Conservation (phyloP, 2,329 filamentous ascomycete species). For the Colletotrichum orchidophilum region DNA sequence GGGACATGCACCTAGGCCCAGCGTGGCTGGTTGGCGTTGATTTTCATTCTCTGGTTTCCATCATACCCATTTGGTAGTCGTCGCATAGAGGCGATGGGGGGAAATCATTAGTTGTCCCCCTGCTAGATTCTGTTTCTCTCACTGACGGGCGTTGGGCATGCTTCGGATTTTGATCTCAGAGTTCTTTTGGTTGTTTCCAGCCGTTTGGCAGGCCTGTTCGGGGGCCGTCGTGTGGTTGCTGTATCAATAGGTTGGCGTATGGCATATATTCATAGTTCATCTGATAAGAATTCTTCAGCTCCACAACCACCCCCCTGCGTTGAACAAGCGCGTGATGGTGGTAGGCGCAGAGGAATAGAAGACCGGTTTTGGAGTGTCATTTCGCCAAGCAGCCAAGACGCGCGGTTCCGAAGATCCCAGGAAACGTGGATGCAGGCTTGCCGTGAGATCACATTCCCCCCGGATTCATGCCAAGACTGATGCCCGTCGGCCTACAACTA, state of each 20-base stretch:
- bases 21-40: constrained; percentile 53
- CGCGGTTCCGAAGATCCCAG: neutral
- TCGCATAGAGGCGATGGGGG: neutral
- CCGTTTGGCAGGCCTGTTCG: constrained; percentile 20
- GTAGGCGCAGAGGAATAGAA: neutral
- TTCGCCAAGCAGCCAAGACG: neutral
- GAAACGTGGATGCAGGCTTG: neutral
- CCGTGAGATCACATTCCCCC: neutral
- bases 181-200: constrained; percentile 15
- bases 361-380: neutral
- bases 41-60: constrained; percentile 10
- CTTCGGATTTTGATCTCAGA: neutral
- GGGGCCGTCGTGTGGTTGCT: constrained; percentile 11
- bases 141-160: constrained; percentile 21
- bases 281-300: constrained; percentile 11
- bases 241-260: constrained; percentile 23
- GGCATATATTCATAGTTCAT: constrained; percentile 23
- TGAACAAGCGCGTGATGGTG: neutral
- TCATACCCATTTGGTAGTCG: constrained; percentile 23
- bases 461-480: neutral
- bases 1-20: constrained; percentile 25
- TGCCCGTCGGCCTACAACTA: neutral
- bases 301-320: neutral
- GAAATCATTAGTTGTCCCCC: neutral
- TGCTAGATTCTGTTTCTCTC: neutral